Evolutionary conservation across 805 yeast species (phyloP).

Genomic region (Saccharomyces kudriavzevii): DNA sequence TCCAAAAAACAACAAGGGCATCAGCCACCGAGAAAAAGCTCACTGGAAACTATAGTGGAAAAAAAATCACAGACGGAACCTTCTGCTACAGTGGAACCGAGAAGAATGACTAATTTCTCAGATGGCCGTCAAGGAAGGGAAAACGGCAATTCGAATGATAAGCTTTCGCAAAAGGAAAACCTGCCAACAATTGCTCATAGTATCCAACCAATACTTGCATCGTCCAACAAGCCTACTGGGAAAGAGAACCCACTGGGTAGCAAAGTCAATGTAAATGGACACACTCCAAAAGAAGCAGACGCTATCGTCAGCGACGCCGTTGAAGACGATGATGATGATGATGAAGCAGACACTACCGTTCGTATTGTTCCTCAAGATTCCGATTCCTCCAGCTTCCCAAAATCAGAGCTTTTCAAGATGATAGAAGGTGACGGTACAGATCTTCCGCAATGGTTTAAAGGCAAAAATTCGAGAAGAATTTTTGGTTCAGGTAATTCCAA

Average conservation of each 20-base stretch:
- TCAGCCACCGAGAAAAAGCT: slow-evolving; percentile 17
- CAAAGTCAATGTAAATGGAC: neutral
- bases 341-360: slow-evolving; percentile 14
- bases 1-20: neutral
- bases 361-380: slow-evolving; percentile 9
- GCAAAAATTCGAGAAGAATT: slow-evolving; percentile 1
- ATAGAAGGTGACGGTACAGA: slow-evolving; percentile 19
- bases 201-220: neutral
- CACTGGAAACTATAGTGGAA: slow-evolving; percentile 19
- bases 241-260: neutral
- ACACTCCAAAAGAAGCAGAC: neutral
- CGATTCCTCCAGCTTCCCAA: slow-evolving; percentile 21
- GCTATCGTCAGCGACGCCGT: neutral
- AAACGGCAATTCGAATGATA: slow-evolving; percentile 13
- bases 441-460: slow-evolving; percentile 17
- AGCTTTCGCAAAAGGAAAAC: slow-evolving; percentile 1
- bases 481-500: slow-evolving; percentile 1
- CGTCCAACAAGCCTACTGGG: neutral
- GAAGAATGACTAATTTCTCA: slow-evolving; percentile 7
- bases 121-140: slow-evolving; percentile 12
- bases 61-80: slow-evolving; percentile 12
- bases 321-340: slow-evolving; percentile 4
- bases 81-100: slow-evolving; percentile 12
- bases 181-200: neutral
- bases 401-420: slow-evolving; percentile 21